These are phyloP conservation scores for Suhomyces sp. DNA, from an alignment of 805 yeast species.

Conservation along the genomic window DNA sequence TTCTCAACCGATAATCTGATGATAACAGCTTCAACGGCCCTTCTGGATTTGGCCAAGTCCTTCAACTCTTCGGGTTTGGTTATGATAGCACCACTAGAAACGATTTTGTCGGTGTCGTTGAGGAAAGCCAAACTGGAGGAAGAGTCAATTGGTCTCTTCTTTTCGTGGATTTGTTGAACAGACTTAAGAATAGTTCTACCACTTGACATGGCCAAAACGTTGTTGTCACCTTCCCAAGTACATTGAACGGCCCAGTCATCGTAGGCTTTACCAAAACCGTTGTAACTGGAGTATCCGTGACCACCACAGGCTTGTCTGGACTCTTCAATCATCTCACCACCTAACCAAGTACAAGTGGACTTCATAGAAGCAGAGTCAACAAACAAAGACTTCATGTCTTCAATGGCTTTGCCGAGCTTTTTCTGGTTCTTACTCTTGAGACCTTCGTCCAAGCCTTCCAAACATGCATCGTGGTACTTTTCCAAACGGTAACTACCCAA, in stretches of 20 bases:
- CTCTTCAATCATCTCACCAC: constrained; percentile 78
- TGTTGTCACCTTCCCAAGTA: constrained; percentile 98
- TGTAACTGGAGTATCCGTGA: constrained; percentile 91
- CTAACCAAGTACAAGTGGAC: constrained; percentile 86
- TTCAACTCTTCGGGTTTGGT: constrained; percentile 12
- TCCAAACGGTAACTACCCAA: constrained; percentile 62
- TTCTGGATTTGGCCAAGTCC: constrained; percentile 13
- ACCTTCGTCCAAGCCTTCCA: constrained; percentile 52
- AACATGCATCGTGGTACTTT: constrained; percentile 36
- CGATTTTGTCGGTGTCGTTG: constrained; percentile 18
- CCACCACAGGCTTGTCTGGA: constrained; percentile 95
- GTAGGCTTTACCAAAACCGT: constrained; percentile 85
- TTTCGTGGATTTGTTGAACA: constrained; percentile 30
- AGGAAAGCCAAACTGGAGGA: constrained; percentile 30
- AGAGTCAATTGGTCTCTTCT: constrained; percentile 24
- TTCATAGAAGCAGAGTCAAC: constrained; percentile 84
- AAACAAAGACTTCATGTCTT: constrained; percentile 71
- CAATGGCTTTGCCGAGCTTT: constrained; percentile 46
- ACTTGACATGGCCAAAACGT: constrained; percentile 74
- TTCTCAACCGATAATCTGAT: constrained; percentile 33
- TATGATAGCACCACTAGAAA: constrained; percentile 12
- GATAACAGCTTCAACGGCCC: constrained; percentile 35
- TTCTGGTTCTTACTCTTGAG: constrained; percentile 48
- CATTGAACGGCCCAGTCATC: constrained; percentile 97
- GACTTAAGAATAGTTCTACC: constrained; percentile 73